phyloP scores from a whole-genome alignment of 2,329 filamentous ascomycete genomes.

The Sordariomycetes sp. region DNA sequence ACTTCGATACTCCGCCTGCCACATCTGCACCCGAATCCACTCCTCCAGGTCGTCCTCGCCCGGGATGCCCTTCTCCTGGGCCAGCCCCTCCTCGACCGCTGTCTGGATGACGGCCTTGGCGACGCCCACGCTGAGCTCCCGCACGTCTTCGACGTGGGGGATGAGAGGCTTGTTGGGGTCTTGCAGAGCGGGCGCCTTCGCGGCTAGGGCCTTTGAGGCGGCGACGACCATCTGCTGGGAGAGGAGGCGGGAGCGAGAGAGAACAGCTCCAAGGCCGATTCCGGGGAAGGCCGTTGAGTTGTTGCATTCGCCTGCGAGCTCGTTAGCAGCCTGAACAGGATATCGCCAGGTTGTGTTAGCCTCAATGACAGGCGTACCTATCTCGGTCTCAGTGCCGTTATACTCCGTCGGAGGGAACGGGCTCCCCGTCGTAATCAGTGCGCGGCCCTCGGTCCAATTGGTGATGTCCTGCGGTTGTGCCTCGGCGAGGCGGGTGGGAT shows the following conservation, averaged over 20 bases:
- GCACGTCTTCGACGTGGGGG: slow-evolving; percentile 64
- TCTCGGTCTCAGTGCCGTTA: slow-evolving; percentile 37
- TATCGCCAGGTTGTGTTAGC: background rate
- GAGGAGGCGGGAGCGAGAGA: slow-evolving; percentile 55
- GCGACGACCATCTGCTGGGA: slow-evolving; percentile 75
- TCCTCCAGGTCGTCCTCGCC: slow-evolving; percentile 45
- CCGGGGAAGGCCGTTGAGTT: slow-evolving; percentile 80
- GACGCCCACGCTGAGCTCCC: slow-evolving; percentile 67
- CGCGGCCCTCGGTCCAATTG: slow-evolving; percentile 67
- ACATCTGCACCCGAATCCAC: slow-evolving; percentile 75
- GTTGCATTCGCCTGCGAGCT: slow-evolving; percentile 55
- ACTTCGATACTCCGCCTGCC: slow-evolving; percentile 59
- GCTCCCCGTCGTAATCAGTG: slow-evolving; percentile 72
- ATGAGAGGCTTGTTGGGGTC: slow-evolving; percentile 57
- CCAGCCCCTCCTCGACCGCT: slow-evolving; percentile 59
- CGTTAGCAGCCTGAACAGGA: background rate
- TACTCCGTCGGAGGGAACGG: slow-evolving; percentile 65
- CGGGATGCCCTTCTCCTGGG: slow-evolving; percentile 56
- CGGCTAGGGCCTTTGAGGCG: slow-evolving; percentile 63
- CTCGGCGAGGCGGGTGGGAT: slow-evolving; percentile 77
- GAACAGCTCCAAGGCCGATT: slow-evolving; percentile 69
- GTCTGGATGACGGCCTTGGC: slow-evolving; percentile 64
- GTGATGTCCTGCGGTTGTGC: slow-evolving; percentile 67
- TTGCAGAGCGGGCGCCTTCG: slow-evolving; percentile 56
- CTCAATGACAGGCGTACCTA: background rate